Conservation (phyloP, 176 grass and related monocot genomes). For the Carex parvula region DNA sequence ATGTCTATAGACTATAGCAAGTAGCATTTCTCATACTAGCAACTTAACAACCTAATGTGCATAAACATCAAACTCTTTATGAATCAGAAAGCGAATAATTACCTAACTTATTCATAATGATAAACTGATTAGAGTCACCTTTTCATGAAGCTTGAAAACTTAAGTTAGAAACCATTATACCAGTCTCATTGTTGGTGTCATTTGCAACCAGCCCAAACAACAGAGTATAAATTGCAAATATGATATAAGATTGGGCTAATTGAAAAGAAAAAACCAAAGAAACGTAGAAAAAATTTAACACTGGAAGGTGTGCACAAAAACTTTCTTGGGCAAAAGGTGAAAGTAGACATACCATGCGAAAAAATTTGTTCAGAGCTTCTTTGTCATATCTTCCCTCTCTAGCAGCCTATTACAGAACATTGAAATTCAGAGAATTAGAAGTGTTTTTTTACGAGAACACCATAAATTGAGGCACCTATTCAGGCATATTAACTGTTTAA, state of each 20-base stretch:
- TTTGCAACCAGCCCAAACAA: not conserved
- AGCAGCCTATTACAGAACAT: conserved; percentile 67
- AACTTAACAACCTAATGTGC: not conserved
- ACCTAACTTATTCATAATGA: not conserved
- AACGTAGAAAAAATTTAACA: not conserved
- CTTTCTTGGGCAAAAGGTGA: not conserved
- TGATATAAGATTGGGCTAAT: not conserved
- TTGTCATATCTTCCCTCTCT: conserved; percentile 95
- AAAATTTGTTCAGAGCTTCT: conserved; percentile 93
- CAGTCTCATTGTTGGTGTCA: not conserved
- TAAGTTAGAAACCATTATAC: not conserved
- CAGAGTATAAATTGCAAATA: not conserved
- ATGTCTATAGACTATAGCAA: not conserved
- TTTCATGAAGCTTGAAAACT: not conserved
- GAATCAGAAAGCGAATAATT: not conserved
- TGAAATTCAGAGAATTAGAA: conserved; percentile 32
- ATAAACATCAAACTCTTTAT: not conserved
- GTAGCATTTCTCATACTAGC: not conserved
- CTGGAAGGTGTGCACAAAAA: not conserved
- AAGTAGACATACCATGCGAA: conserved; percentile 63
- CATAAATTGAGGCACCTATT: not conserved
- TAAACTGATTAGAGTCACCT: not conserved
- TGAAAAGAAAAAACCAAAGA: not conserved
- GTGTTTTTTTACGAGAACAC: conserved; percentile 25
- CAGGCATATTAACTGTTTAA: not conserved